Conservation (phyloP, 306 rosid genomes). For the Chamaecrista fasciculata region DNA sequence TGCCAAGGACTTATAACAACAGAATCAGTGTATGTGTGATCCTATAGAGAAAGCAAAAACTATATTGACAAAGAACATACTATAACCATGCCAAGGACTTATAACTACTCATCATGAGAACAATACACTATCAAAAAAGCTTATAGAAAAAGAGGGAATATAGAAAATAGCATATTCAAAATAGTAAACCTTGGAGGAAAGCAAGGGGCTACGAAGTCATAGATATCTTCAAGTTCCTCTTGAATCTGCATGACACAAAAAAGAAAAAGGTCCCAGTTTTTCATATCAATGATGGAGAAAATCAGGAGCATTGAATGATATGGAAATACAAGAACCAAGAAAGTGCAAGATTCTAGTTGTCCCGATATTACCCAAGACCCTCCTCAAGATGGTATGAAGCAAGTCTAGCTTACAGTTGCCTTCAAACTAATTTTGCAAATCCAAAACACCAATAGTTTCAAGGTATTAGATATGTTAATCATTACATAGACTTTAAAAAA, state of each 20-base stretch:
- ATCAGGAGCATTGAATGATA: background rate
- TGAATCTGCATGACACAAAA: conserved; percentile 63
- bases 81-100: conserved; percentile 17
- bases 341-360: background rate
- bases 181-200: conserved; percentile 85
- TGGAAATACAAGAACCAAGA: background rate
- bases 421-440: too few relatives aligned
- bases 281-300: conserved; percentile 11
- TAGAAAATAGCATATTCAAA: conserved; percentile 24
- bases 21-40: too few relatives aligned
- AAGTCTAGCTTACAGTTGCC: too few relatives aligned
- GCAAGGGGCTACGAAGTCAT: conserved; percentile 91
- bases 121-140: conserved; percentile 26
- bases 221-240: conserved; percentile 91
- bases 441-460: too few relatives aligned
- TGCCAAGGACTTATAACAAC: too few relatives aligned
- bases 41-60: background rate
- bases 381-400: too few relatives aligned
- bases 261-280: conserved; percentile 30
- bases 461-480: too few relatives aligned
- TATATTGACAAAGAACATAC: background rate
- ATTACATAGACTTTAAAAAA: background rate
- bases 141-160: conserved; percentile 14
- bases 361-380: too few relatives aligned
- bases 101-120: conserved; percentile 9